These are phyloP conservation scores for Malus hybrid DNA, from an alignment of 331 rosid genomes.

Conservation along the genomic window DNA sequence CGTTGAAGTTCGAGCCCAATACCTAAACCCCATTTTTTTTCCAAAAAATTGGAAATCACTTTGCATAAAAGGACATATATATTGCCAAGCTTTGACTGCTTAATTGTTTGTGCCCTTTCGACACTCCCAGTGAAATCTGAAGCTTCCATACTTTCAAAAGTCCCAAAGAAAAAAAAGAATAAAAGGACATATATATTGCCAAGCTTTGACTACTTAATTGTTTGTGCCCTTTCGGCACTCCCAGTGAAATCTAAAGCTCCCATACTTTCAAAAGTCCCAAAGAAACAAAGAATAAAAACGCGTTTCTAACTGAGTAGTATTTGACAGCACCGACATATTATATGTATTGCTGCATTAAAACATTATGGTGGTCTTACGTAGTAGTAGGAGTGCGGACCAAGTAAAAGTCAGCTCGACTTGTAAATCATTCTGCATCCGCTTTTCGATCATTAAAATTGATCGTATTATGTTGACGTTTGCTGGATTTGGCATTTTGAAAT, in stretches of 20 bases:
- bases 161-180: not conserved
- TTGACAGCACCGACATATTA: conserved; percentile 10
- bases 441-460: not conserved
- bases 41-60: no score
- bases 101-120: not conserved
- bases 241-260: not conserved
- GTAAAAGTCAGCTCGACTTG: conserved; percentile 10
- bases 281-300: not conserved
- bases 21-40: no score
- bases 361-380: not conserved
- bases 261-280: not conserved
- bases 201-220: not conserved
- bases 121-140: not conserved
- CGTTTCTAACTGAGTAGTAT: not conserved
- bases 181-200: not conserved
- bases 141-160: not conserved
- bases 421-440: not conserved
- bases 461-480: conserved; percentile 8
- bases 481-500: not conserved
- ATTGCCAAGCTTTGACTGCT: not conserved
- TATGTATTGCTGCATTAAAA: not conserved
- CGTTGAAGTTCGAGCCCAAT: no score
- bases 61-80: no score
- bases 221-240: not conserved
- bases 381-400: not conserved